A percentile compares a stretch with the other conserved stretches of the same genome.
Conservation (phyloP, 805 yeast species). For the Starmerella roubikii region DNA sequence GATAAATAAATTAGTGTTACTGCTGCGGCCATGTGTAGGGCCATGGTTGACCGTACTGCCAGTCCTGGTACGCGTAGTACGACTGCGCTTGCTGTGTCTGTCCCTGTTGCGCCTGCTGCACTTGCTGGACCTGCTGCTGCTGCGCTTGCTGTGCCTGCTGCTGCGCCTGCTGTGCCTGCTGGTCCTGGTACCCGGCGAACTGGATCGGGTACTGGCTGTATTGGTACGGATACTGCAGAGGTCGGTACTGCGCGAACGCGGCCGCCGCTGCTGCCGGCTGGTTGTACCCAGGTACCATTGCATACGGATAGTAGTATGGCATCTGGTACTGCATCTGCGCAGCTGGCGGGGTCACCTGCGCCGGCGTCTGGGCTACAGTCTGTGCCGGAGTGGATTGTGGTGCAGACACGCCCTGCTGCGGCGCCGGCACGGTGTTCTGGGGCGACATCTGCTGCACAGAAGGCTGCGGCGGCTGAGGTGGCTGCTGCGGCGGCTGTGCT, state of each 20-base stretch:
- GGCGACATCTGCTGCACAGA: conserved; percentile 3
- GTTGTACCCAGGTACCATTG: conserved; percentile 6
- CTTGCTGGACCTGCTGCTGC: conserved; percentile 1
- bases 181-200: not conserved
- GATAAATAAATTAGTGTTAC: not conserved
- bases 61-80: conserved; percentile 6
- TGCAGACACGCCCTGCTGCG: too few relatives aligned
- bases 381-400: too few relatives aligned
- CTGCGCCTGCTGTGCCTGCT: not conserved
- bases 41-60: conserved; percentile 7
- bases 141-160: conserved; percentile 1
- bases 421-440: too few relatives aligned
- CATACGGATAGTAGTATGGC: conserved; percentile 8
- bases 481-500: conserved; percentile 1
- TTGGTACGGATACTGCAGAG: not conserved
- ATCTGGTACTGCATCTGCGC: too few relatives aligned
- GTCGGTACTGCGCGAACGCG: not conserved
- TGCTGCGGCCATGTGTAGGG: conserved; percentile 9
- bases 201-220: not conserved
- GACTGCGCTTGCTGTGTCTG: not conserved
- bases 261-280: not conserved
- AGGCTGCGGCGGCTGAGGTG: conserved; percentile 3
- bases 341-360: not conserved
- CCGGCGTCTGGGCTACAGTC: too few relatives aligned
- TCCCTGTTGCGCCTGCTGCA: not conserved